Conservation (phyloP, 2,329 filamentous ascomycete genomes). For the Dothistroma septosporum region DNA sequence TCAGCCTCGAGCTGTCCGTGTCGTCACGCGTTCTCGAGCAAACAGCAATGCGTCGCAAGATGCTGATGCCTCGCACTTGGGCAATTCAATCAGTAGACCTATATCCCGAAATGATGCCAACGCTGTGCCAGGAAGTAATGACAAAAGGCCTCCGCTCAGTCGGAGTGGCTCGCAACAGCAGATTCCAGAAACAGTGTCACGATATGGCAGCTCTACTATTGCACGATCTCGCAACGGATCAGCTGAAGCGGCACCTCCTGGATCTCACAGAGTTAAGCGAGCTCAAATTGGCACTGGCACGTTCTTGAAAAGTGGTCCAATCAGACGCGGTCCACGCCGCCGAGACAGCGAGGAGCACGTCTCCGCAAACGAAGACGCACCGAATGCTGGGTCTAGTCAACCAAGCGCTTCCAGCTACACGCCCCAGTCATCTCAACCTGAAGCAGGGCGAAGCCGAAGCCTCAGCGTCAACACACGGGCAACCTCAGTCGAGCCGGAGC, state of each 20-base stretch:
- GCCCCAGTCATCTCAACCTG: constrained; percentile 24
- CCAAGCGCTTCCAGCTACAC: constrained; percentile 26
- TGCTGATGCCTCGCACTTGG: constrained; percentile 19
- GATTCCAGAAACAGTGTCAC: constrained; percentile 47
- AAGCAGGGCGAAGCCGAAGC: constrained; percentile 28
- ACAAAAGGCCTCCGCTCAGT: constrained; percentile 21
- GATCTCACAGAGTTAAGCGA: constrained; percentile 73
- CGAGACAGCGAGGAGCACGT: constrained; percentile 50
- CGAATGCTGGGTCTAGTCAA: constrained; percentile 27
- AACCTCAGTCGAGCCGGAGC: constrained; percentile 34
- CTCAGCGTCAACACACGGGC: constrained; percentile 32
- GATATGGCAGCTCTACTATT: constrained; percentile 42
- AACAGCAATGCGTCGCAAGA: constrained; percentile 37
- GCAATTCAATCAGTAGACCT: constrained; percentile 29
- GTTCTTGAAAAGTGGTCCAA: constrained; percentile 70
- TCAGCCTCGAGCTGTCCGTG: constrained; percentile 29
- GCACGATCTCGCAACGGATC: constrained; percentile 46
- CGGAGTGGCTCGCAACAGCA: constrained; percentile 40
- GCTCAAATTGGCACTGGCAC: constrained; percentile 70
- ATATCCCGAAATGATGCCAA: constrained; percentile 28
- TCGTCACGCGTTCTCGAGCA: constrained; percentile 29
- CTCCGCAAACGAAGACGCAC: constrained; percentile 36
- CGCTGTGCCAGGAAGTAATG: constrained; percentile 17
- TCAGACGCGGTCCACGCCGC: constrained; percentile 64
- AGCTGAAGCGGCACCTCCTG: constrained; percentile 63